Evolutionary conservation across 129 eudicot species (phyloP).

Genomic region (Flaveria brownii): DNA sequence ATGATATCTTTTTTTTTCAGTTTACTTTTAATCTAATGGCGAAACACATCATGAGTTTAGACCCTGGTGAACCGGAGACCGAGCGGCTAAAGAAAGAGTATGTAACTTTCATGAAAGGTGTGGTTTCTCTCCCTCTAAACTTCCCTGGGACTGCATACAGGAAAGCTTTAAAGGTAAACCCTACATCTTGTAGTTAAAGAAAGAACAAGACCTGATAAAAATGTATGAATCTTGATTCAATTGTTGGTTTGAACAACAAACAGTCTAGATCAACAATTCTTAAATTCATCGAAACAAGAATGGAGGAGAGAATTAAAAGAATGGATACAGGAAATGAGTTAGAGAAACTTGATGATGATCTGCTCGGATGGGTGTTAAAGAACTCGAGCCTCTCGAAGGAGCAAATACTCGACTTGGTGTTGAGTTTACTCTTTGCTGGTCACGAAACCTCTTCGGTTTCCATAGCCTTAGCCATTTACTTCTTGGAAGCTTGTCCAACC

Average conservation of each 20-base stretch:
- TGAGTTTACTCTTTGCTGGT: slow-evolving; percentile 92
- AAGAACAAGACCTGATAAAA: neutral
- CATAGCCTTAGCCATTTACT: slow-evolving; percentile 82
- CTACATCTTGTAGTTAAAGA: neutral
- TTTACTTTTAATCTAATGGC: slow-evolving; percentile 97
- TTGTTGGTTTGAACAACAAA: slow-evolving; percentile 4
- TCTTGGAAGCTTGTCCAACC: slow-evolving; percentile 67
- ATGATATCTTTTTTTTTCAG: slow-evolving; percentile 39
- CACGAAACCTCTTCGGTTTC: slow-evolving; percentile 98
- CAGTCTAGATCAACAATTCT: slow-evolving; percentile 86
- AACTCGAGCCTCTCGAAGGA: slow-evolving; percentile 79
- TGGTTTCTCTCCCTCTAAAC: slow-evolving; percentile 82
- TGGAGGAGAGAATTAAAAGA: slow-evolving; percentile 64
- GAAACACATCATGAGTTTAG: slow-evolving; percentile 94
- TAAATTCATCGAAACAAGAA: slow-evolving; percentile 67
- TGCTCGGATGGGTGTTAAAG: slow-evolving; percentile 93
- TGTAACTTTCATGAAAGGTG: slow-evolving; percentile 98
- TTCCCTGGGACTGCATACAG: slow-evolving; percentile 96
- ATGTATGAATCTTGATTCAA: neutral
- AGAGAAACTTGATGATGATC: slow-evolving; percentile 60
- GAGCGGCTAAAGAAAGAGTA: slow-evolving; percentile 84
- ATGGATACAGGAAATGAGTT: slow-evolving; percentile 29
- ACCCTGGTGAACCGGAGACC: slow-evolving; percentile 84
- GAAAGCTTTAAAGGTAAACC: slow-evolving; percentile 69
- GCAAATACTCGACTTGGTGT: slow-evolving; percentile 88